These are phyloP conservation scores for Phylloporus rhodoxanthus DNA, from an alignment of 768 basidiomycete species.

Conservation along the genomic window DNA sequence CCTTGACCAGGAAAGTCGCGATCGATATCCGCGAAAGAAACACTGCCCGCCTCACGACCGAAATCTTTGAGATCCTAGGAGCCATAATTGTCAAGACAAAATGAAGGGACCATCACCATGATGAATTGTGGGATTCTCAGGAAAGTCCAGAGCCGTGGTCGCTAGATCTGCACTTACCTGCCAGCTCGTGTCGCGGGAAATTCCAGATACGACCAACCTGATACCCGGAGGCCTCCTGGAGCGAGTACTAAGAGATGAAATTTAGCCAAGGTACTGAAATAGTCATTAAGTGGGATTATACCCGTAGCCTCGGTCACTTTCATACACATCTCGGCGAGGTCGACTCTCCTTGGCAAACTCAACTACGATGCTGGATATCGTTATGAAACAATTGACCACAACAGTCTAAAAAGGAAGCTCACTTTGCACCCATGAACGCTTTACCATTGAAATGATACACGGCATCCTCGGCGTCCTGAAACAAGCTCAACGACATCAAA, in stretches of 20 bases:
- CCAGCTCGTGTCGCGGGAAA: constrained; percentile 96
- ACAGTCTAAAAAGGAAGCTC: background rate
- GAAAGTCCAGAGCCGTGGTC: background rate
- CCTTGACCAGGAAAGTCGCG: constrained; percentile 81
- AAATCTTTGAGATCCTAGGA: constrained; percentile 95
- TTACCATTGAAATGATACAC: constrained; percentile 83
- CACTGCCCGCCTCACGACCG: constrained; percentile 87
- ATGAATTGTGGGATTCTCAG: constrained; percentile 20
- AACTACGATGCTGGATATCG: constrained; percentile 71
- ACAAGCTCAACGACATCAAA: constrained; percentile 10
- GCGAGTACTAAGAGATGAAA: constrained; percentile 44
- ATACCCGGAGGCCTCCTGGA: constrained; percentile 75
- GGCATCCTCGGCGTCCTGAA: constrained; percentile 91
- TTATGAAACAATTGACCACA: background rate
- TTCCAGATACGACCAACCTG: constrained; percentile 79
- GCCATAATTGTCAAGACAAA: constrained; percentile 28
- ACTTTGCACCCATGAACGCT: constrained; percentile 81
- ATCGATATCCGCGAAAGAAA: constrained; percentile 94
- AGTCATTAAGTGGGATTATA: constrained; percentile 25
- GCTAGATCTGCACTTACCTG: constrained; percentile 64
- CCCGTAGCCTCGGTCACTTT: constrained; percentile 53
- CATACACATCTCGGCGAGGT: constrained; percentile 73
- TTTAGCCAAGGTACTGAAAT: constrained; percentile 11
- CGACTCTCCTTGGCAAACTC: constrained; percentile 94
- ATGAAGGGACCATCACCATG: constrained; percentile 5